Conservation (phyloP, 1,284 basidiomycete species). For the Agaricales sp. region DNA sequence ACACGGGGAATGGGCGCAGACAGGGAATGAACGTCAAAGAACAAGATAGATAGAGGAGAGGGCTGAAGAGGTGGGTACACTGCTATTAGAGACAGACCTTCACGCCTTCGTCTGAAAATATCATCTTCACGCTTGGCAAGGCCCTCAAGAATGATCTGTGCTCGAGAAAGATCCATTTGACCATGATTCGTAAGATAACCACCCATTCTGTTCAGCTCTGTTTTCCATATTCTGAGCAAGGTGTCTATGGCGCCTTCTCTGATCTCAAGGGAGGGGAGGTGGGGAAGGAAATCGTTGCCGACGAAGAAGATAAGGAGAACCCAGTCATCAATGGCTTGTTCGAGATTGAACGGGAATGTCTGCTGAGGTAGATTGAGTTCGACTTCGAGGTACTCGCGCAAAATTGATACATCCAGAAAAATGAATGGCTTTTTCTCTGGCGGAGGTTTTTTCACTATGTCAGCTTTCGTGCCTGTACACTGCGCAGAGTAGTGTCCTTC, state of each 20-base stretch:
- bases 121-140: constrained; percentile 90
- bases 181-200: constrained; percentile 96
- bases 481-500: constrained; percentile 91
- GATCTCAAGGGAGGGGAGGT: constrained; percentile 96
- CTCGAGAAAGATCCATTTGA: constrained; percentile 75
- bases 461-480: constrained; percentile 73
- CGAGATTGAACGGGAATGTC: constrained; percentile 88
- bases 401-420: constrained; percentile 91
- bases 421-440: constrained; percentile 96
- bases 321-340: constrained; percentile 99
- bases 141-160: constrained; percentile 92
- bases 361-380: constrained; percentile 79
- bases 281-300: constrained; percentile 99
- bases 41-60: constrained; percentile 10
- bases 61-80: constrained; percentile 8
- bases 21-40: constrained; percentile 11
- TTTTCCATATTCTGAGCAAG: constrained; percentile 91
- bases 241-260: constrained; percentile 98
- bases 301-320: constrained; percentile 99
- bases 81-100: constrained; percentile 50
- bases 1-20: constrained; percentile 10
- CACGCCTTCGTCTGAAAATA: constrained; percentile 87
- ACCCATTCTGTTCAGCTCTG: constrained; percentile 88
- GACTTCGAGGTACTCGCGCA: constrained; percentile 96
- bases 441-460: constrained; percentile 50